A percentile compares a stretch with the other conserved stretches of the same genome.
Conservation (phyloP, 192 early-diverging fungal species). For the Allomyces macrogynus region DNA sequence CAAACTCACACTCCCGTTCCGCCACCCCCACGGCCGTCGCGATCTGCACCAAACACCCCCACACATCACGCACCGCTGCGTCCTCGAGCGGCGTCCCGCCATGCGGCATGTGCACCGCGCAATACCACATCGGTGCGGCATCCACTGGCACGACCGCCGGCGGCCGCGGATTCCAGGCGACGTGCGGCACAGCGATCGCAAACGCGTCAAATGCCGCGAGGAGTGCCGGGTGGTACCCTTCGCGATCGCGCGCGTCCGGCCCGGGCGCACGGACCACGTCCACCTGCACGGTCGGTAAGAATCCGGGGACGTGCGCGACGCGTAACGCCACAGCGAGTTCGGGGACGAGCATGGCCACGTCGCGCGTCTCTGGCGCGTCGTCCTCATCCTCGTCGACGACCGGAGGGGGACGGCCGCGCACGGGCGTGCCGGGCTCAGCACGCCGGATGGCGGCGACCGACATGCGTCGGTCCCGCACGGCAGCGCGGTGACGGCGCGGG, state of each 20-base stretch:
- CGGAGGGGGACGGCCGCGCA: background rate
- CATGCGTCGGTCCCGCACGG: background rate
- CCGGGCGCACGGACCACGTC: background rate
- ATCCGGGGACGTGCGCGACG: background rate
- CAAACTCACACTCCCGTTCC: slow-evolving; percentile 17
- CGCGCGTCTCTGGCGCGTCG: background rate
- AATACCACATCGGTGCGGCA: background rate
- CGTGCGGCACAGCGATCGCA: background rate
- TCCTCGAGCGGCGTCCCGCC: background rate
- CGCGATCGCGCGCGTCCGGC: background rate
- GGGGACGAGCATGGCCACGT: background rate
- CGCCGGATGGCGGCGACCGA: background rate
- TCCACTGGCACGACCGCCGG: background rate
- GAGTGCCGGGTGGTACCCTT: background rate
- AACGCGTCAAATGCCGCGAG: background rate
- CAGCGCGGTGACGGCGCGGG: background rate
- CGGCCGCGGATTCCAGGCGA: background rate
- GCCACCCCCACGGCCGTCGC: slow-evolving; percentile 8
- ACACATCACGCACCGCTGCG: background rate
- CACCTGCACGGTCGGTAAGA: background rate
- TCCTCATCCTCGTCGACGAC: background rate
- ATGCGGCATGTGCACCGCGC: background rate
- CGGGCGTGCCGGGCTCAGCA: background rate
- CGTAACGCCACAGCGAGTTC: background rate
- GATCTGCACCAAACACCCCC: background rate